Conservation (phyloP, 2,329 filamentous ascomycete genomes). For the Purpureocillium lavendulum region DNA sequence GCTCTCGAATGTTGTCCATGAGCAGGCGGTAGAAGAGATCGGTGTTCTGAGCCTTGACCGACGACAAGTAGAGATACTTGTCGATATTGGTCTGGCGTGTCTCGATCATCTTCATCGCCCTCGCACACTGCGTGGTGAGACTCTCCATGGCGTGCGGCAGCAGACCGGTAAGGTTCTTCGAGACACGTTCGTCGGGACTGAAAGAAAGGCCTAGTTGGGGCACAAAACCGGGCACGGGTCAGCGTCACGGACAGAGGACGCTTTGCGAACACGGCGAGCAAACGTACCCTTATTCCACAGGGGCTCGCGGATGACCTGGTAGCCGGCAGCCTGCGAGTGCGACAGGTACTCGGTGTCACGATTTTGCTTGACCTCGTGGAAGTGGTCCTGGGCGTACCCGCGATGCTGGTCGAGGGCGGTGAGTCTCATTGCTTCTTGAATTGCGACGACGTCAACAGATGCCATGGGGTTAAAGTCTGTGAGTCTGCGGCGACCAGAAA, state of each 20-base stretch:
- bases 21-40: constrained; percentile 79
- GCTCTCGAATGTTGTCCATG: constrained; percentile 66
- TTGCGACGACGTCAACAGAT: constrained; percentile 45
- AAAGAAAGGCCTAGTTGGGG: constrained; percentile 48
- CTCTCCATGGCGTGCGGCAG: constrained; percentile 56
- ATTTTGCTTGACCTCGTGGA: constrained; percentile 46
- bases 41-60: constrained; percentile 65
- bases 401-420: constrained; percentile 51
- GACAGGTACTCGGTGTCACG: constrained; percentile 44
- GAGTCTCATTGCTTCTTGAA: constrained; percentile 53
- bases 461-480: constrained; percentile 48
- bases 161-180: constrained; percentile 58
- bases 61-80: constrained; percentile 76
- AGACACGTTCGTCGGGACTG: constrained; percentile 53
- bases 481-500: constrained; percentile 41
- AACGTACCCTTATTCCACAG: constrained; percentile 57
- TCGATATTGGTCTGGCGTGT: constrained; percentile 63
- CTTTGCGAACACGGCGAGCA: background rate
- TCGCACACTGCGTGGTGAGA: constrained; percentile 50
- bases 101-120: constrained; percentile 68
- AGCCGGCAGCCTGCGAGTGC: constrained; percentile 44
- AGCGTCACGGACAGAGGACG: background rate
- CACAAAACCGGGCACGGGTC: background rate
- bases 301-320: constrained; percentile 53
- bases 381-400: constrained; percentile 51